Conservation (phyloP, 257 asterid species). For the Solanum pimpinellifolium region DNA sequence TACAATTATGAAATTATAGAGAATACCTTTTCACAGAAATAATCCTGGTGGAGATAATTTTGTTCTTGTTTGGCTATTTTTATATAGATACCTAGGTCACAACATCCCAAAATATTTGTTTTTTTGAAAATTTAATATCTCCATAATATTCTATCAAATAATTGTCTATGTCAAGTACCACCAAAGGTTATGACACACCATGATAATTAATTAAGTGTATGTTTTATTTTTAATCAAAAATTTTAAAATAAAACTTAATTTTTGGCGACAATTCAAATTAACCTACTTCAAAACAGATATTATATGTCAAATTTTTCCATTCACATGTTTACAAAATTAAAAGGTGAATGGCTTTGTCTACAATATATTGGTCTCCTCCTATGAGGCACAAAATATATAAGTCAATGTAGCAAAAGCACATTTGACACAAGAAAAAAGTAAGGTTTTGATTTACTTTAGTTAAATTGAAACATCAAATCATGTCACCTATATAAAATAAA, state of each 20-base stretch:
- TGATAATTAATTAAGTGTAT: neutral
- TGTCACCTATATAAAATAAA: neutral
- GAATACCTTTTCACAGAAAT: neutral
- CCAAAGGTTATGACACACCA: neutral
- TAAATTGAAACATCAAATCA: constrained; percentile 10
- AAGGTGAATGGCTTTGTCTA: neutral
- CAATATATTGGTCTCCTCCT: constrained; percentile 3
- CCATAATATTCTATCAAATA: neutral
- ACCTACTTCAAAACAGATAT: neutral
- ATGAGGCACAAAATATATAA: constrained; percentile 1
- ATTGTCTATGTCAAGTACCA: neutral
- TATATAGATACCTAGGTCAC: neutral
- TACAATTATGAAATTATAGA: neutral
- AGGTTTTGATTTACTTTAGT: neutral
- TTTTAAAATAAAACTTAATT: too few species aligned
- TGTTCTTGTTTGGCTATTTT: neutral
- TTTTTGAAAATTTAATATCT: neutral
- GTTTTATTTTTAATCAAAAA: neutral
- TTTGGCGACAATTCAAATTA: too few species aligned
- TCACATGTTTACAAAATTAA: neutral
- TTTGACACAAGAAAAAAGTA: neutral
- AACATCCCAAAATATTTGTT: neutral
- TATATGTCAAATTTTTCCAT: neutral
- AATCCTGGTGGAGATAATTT: neutral
- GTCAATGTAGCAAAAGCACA: neutral